A percentile compares a stretch with the other conserved stretches of the same genome.
phyloP scores from a whole-genome alignment of 2,329 filamentous ascomycete genomes.

The Sporothrix brasiliensis region DNA sequence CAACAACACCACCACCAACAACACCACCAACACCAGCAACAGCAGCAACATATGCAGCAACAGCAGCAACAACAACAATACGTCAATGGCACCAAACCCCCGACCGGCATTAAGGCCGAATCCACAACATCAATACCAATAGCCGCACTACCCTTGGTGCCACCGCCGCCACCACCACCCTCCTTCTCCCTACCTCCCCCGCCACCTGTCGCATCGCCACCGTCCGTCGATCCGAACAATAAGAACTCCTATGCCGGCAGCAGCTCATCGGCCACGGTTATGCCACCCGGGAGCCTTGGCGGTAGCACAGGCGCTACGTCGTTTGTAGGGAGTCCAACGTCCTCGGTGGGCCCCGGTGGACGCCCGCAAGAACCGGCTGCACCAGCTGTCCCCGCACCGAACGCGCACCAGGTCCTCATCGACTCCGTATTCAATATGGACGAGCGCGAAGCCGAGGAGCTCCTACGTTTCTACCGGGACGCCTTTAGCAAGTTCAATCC shows the following conservation, averaged over 20 bases:
- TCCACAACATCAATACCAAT: neutral
- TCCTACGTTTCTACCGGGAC: conserved; percentile 35
- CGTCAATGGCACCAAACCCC: neutral
- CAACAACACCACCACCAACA: conserved; percentile 7
- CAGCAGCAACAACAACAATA: conserved; percentile 7
- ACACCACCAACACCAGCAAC: neutral
- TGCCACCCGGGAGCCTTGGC: conserved; percentile 3
- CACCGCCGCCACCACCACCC: conserved; percentile 12
- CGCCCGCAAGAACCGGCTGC: conserved; percentile 10
- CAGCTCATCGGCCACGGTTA: conserved; percentile 5
- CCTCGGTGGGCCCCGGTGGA: neutral
- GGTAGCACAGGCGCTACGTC: conserved; percentile 1
- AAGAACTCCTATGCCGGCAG: neutral
- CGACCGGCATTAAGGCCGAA: conserved; percentile 11
- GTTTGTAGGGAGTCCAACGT: neutral
- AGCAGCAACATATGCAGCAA: neutral
- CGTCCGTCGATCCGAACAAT: neutral
- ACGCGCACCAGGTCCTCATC: conserved; percentile 23
- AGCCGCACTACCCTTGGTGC: conserved; percentile 4
- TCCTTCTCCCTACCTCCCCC: conserved; percentile 16
- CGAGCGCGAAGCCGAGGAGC: conserved; percentile 34
- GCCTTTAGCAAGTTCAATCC: conserved; percentile 34
- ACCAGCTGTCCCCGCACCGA: neutral
- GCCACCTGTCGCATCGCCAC: conserved; percentile 1
- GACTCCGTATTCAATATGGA: conserved; percentile 33